Evolutionary conservation across 2,329 filamentous ascomycete genomes (phyloP).

Genomic region (Talaromyces sp.): DNA sequence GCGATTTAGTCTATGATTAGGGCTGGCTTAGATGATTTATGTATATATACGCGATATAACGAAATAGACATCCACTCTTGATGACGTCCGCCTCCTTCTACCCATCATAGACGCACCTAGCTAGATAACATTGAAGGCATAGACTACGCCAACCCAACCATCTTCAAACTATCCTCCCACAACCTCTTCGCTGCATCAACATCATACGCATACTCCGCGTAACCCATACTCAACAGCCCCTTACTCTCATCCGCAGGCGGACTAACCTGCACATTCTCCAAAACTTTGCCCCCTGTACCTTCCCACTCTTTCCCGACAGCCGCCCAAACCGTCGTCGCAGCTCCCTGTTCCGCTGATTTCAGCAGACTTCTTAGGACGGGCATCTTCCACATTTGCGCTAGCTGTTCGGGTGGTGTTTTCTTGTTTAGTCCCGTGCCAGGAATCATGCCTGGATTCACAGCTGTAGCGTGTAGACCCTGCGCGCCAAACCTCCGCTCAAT

Average conservation of each 20-base stretch:
- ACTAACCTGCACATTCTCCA: conserved; percentile 32
- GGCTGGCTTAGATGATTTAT: neutral
- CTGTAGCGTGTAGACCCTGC: conserved; percentile 6
- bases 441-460: conserved; percentile 11
- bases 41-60: neutral
- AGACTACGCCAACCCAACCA: conserved; percentile 9
- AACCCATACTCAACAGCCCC: conserved; percentile 19
- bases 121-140: neutral
- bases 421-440: conserved; percentile 4
- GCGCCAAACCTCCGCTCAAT: neutral
- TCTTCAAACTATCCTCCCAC: conserved; percentile 16
- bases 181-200: conserved; percentile 5
- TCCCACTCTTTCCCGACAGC: conserved; percentile 35
- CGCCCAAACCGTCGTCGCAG: conserved; percentile 41
- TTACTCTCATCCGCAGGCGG: conserved; percentile 21
- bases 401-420: conserved; percentile 10
- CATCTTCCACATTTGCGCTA: conserved; percentile 5
- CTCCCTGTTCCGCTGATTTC: conserved; percentile 10
- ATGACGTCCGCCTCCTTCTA: neutral
- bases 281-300: conserved; percentile 35
- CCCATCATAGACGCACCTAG: neutral
- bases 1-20: neutral
- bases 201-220: conserved; percentile 25
- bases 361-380: neutral
- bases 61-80: neutral